Evolutionary conservation across 2,329 filamentous ascomycete species (phyloP), one percentile per base, ranked within the genome.

Genomic region (Penicillium vulpinum): DNA sequence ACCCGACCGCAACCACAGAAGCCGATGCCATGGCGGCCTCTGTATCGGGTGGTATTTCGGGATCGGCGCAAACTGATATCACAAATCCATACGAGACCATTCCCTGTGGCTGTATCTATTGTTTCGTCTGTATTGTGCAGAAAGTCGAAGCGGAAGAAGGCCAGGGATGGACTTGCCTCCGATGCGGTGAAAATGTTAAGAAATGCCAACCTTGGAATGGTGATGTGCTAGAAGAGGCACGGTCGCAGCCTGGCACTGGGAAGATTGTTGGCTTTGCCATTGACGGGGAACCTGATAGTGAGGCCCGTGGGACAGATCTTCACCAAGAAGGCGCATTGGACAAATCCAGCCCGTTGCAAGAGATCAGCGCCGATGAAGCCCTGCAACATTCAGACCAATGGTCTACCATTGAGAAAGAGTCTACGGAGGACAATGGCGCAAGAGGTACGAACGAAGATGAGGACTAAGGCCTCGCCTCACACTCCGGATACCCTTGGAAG

Each of bases 21-120:
- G 87, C 83, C 44, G 91, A 96, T 64, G 79, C 92, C 4, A 79
- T 96, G 63, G 86, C 88, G 0, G 85, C 86, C 0, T 84, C 87
- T 41, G 77, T 70, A 2, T 82, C 85, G 11, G 87, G 87, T 58
- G 92, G 92, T 15, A 88, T 96, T 11, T 83, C 95, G 40, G 93
- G 92, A 18, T 95, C 90, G 18, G 90, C 91, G 7, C 89, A 92
- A 62, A 97, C 92, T 0, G 94, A 97, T 68, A 88, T 97, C 60
- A 97, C 93, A 5, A 99, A 97, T 71, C 92, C 94, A 0, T 99
- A 99, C 72, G 91, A 96, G 76, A 86, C 92, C 0, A 85, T 92
- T 2, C 88, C 91, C 0, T 99, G 94, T 68, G 89, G 89, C 0
- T 96, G 92, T 73, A 82, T 97, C 57, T 99, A 97, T 77, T 99